Percentiles rank a stretch among this genome's conserved stretches.
These are phyloP conservation scores for Cornus florida DNA, from an alignment of 148 eudicot species.

Conservation along the genomic window DNA sequence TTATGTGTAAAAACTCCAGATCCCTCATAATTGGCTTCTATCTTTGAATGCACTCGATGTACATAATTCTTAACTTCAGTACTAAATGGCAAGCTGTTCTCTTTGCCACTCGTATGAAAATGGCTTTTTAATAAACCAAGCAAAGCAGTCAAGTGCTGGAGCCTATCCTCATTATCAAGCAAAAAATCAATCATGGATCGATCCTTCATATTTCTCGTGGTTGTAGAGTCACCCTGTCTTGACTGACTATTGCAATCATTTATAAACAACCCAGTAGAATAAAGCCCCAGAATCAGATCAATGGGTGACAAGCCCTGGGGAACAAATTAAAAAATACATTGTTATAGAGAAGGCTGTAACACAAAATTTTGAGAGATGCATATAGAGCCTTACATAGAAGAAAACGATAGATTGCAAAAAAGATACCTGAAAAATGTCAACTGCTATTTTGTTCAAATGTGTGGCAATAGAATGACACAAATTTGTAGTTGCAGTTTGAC, in stretches of 20 bases:
- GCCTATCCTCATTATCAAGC: slow-evolving; percentile 35
- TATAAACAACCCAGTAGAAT: slow-evolving; percentile 54
- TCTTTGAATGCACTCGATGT: background rate
- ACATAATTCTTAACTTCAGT: slow-evolving; percentile 14
- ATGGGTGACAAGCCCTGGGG: slow-evolving; percentile 45
- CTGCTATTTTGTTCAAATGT: slow-evolving; percentile 44
- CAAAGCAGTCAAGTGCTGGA: slow-evolving; percentile 35
- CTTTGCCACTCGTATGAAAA: slow-evolving; percentile 15
- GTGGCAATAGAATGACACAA: slow-evolving; percentile 46
- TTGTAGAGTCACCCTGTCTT: slow-evolving; percentile 20
- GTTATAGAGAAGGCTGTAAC: background rate
- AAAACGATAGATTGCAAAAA: slow-evolving; percentile 7
- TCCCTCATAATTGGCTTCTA: slow-evolving; percentile 2
- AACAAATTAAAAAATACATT: slow-evolving; percentile 12
- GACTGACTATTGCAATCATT: slow-evolving; percentile 29
- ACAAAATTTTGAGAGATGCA: background rate
- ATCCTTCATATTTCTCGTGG: slow-evolving; percentile 11
- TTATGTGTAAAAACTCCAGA: slow-evolving; percentile 14
- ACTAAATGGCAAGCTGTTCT: slow-evolving; percentile 14
- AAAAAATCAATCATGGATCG: slow-evolving; percentile 24
- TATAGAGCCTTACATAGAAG: background rate
- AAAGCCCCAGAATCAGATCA: slow-evolving; percentile 49
- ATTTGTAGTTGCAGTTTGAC: slow-evolving; percentile 37
- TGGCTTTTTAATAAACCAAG: slow-evolving; percentile 29
- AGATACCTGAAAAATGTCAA: slow-evolving; percentile 48